Conservation (phyloP, 768 basidiomycete genomes). For the Naematelia aurantialba region DNA sequence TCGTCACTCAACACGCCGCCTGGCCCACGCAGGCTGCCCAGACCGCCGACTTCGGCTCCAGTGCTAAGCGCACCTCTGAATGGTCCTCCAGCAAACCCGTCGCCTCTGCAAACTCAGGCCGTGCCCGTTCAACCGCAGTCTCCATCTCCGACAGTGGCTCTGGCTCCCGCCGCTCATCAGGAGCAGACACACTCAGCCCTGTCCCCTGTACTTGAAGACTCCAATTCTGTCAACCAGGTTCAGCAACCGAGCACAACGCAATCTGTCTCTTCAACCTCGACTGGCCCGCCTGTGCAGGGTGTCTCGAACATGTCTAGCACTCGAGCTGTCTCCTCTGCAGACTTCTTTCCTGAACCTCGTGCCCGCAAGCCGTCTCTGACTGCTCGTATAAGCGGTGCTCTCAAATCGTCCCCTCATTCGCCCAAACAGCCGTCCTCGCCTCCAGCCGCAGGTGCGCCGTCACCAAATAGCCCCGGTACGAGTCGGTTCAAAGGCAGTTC, state of each 20-base stretch:
- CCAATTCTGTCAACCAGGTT: neutral
- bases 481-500: neutral
- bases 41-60: neutral
- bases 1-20: neutral
- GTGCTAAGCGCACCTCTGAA: neutral
- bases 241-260: neutral
- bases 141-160: neutral
- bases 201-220: neutral
- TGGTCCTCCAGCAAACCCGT: neutral
- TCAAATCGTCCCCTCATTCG: constrained; percentile 1
- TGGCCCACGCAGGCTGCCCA: neutral
- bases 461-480: neutral
- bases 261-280: neutral
- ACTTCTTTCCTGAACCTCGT: constrained; percentile 6
- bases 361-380: constrained; percentile 17
- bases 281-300: neutral
- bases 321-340: constrained; percentile 3
- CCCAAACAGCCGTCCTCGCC: neutral
- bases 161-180: neutral
- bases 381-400: constrained; percentile 6
- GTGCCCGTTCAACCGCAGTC: neutral
- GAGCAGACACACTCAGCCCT: neutral
- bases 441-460: neutral
- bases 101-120: neutral
- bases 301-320: neutral